Conservation (phyloP, 768 basidiomycete species). For the Hysterangium stoloniferum region DNA sequence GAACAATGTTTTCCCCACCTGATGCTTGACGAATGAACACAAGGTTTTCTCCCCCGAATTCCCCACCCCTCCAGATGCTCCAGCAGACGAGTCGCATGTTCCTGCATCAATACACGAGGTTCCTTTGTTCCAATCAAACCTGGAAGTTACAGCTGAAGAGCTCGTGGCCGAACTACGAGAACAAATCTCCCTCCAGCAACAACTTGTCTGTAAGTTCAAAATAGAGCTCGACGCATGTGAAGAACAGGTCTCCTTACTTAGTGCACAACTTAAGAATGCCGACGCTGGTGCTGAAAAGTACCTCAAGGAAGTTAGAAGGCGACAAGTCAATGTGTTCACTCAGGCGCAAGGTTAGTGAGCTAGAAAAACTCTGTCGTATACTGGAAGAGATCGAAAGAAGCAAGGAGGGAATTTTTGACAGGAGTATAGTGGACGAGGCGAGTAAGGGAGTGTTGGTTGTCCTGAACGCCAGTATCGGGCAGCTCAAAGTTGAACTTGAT, state of each 20-base stretch:
- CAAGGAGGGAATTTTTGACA: constrained; percentile 71
- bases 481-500: constrained; percentile 60
- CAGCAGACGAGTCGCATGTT: too few species aligned
- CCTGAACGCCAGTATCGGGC: constrained; percentile 71
- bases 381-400: constrained; percentile 83
- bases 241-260: constrained; percentile 57
- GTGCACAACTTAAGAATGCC: constrained; percentile 40
- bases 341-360: constrained; percentile 71
- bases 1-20: too few species aligned
- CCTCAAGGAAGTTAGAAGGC: constrained; percentile 45
- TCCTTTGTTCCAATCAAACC: too few species aligned
- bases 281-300: constrained; percentile 31
- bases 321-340: constrained; percentile 49
- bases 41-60: too few species aligned
- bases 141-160: too few species aligned
- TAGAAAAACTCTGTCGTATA: constrained; percentile 57
- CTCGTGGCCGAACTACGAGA: constrained; percentile 67
- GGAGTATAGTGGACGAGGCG: constrained; percentile 79
- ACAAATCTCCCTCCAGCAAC: constrained; percentile 65
- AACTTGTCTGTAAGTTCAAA: constrained; percentile 70
- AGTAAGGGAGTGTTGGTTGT: constrained; percentile 71
- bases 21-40: too few species aligned
- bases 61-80: too few species aligned
- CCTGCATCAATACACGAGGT: too few species aligned
- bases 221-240: constrained; percentile 66